Evolutionary conservation across 2,329 filamentous ascomycete genomes (phyloP).

Genomic region (Plectosphaerella sp.): DNA sequence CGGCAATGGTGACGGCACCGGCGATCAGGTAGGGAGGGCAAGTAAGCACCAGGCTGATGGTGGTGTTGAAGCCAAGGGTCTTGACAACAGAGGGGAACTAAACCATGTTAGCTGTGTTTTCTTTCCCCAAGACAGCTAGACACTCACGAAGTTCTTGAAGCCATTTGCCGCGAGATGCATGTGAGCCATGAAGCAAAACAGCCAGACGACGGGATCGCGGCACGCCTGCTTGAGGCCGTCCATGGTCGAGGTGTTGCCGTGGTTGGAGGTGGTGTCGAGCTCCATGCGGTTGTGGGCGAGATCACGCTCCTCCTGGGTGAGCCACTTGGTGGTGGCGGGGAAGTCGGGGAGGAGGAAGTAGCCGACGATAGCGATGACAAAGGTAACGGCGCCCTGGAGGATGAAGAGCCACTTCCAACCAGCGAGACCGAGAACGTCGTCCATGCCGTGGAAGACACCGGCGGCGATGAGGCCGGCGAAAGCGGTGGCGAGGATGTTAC

Average conservation of each 20-base stretch:
- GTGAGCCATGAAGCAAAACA: constrained; percentile 44
- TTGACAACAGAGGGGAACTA: constrained; percentile 36
- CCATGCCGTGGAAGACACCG: constrained; percentile 56
- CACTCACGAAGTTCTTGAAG: constrained; percentile 33
- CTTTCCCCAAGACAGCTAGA: not conserved
- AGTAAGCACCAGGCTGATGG: constrained; percentile 44
- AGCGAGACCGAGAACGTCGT: constrained; percentile 24
- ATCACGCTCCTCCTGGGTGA: constrained; percentile 14
- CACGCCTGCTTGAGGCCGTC: constrained; percentile 26
- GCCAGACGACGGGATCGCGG: constrained; percentile 37
- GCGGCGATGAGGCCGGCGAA: constrained; percentile 64
- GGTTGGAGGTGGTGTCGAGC: constrained; percentile 18
- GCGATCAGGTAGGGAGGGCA: constrained; percentile 25
- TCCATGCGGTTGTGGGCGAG: constrained; percentile 16
- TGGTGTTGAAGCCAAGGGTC: constrained; percentile 40
- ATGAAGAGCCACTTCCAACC: constrained; percentile 41
- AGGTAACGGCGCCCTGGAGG: constrained; percentile 32
- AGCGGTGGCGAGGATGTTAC: constrained; percentile 61
- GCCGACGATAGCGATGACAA: constrained; percentile 13
- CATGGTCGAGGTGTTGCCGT: constrained; percentile 15
- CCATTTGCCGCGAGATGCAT: constrained; percentile 43
- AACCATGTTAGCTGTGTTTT: not conserved
- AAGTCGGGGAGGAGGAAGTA: constrained; percentile 16
- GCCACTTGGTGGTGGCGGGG: constrained; percentile 15
- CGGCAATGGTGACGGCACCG: constrained; percentile 17